Base-by-base conservation (phyloP, 371 early-diverging fungal genomes). In the Mortierella sp. region DNA sequence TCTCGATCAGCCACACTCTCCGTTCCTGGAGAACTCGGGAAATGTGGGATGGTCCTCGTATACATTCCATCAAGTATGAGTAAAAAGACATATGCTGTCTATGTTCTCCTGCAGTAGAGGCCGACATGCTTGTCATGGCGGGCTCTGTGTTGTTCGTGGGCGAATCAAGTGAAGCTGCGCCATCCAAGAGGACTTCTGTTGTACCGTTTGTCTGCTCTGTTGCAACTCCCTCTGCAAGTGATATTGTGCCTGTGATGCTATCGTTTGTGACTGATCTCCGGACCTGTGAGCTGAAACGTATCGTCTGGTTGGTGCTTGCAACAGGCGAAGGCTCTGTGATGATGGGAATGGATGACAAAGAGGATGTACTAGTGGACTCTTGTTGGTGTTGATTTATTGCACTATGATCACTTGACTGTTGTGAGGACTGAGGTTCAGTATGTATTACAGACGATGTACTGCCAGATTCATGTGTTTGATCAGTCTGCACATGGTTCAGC, bases 1-100 rank as follows among this genome's bases (percentile, higher is more conserved):
- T 79, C 51, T 79, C 79, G 6, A 79, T 79, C 57, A 79, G 8
- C 79, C 79, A 79, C 14, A 74, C 65, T 5, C 63, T 69, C 14
- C 59, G 61, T 26, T 73, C 74, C 24, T 52, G 2, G 22, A 64
- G 66, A 30, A 59, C 39, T 24, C 57, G 59, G 24, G 47, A 43
- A 16, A 58, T 47, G 39, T 74, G 70, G 6, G 32, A 28, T 3
- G 24, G 28, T 30, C 37, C 49, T 30, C 24, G 30, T 11, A 77
- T 3, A 20, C 18, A 32, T 3, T 63, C 51, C 35, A 11, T 35
- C 30, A 78, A 3, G 1, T 45, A 40, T 11, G n/a, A 24, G 37
- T 66, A 39, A 6, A 43, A 1, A 24, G 40, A 64, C 5, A 14
- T 3, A 20, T 2, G 16, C 16, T 54, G 45, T 6, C 30, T 30